Conservation (phyloP, 169 alveolate genomes). For the Plasmodium berghei region DNA sequence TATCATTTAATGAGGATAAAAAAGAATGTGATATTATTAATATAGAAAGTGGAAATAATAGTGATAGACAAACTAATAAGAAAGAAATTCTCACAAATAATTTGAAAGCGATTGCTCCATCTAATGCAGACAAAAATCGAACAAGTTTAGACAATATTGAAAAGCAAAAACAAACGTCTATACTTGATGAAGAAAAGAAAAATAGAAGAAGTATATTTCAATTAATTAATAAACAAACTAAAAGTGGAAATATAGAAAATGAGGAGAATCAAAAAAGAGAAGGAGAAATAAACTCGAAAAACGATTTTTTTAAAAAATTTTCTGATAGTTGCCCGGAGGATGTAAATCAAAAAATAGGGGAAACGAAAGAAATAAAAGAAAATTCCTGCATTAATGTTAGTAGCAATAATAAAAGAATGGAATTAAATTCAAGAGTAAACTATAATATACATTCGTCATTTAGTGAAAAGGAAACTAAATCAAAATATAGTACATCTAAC, state of each 20-base stretch:
- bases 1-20: too few relatives aligned
- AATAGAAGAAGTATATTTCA: background rate
- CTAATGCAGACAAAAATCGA: too few relatives aligned
- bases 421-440: slow-evolving; percentile 41
- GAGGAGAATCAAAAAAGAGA: background rate
- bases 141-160: background rate
- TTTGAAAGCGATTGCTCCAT: too few relatives aligned
- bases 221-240: background rate
- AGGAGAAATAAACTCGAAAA: background rate
- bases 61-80: too few relatives aligned
- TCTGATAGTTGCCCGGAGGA: background rate
- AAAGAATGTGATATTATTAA: too few relatives aligned
- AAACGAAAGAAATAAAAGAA: background rate
- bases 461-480: slow-evolving; percentile 56
- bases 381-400: background rate
- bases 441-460: slow-evolving; percentile 33
- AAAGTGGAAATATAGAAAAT: background rate
- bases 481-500: slow-evolving; percentile 66
- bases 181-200: background rate
- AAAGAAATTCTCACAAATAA: too few relatives aligned
- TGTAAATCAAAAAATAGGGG: background rate
- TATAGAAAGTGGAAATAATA: too few relatives aligned
- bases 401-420: slow-evolving; percentile 21
- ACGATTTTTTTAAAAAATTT: background rate
- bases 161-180: background rate